Evolutionary conservation across 1,284 basidiomycete genomes (phyloP), one percentile per base, ranked within the genome.

Genomic region (Trametes polyzona): DNA sequence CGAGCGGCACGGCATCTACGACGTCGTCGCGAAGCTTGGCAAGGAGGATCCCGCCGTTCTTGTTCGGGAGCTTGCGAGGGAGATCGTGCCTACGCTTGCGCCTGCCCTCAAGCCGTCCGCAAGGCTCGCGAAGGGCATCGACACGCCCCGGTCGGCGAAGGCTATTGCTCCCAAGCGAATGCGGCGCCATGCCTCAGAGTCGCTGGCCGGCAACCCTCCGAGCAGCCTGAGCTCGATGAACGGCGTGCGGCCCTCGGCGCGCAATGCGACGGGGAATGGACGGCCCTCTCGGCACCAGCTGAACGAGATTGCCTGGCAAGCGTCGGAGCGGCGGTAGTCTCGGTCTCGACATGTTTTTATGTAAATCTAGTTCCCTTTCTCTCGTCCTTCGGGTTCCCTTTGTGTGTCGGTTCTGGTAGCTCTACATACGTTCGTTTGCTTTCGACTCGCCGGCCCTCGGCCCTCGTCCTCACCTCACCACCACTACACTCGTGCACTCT

Each of bases 31-130:
- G 62, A 83, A 83, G 59, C 76, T 96, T 51, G 92, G 91, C 66
- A 81, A 85, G 62, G 86, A 89, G 46, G 95, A 97, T 69, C 87
- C 85, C 11, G 93, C 95, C 0, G 90, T 97, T 19, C 81, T 98
- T 19, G 93, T 96, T n/a, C 80, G 92, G 57, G 92, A 96, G 73
- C 73, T 95, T 43, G 92, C 93, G 16, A 83, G 89, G 65, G 91
- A 93, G 71, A 90, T 95, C 65, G 77, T 90, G 23, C 91, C 91
- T 0, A 81, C 84, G 0, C 77, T 92, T 41, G 81, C 82, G 29
- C 89, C 89, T 11, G 88, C 80, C 5, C 72, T 90, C 63, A 84
- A 78, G 66, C 86, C 86, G 5, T 67, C 62, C 4, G 67, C 71
- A 21, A 76, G 76, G 62, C 58, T 67, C 9, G 68, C 70, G 47